These are phyloP conservation scores for Skeletonema tropicum DNA, from an alignment of 108 stramenopile species.

Conservation along the genomic window DNA sequence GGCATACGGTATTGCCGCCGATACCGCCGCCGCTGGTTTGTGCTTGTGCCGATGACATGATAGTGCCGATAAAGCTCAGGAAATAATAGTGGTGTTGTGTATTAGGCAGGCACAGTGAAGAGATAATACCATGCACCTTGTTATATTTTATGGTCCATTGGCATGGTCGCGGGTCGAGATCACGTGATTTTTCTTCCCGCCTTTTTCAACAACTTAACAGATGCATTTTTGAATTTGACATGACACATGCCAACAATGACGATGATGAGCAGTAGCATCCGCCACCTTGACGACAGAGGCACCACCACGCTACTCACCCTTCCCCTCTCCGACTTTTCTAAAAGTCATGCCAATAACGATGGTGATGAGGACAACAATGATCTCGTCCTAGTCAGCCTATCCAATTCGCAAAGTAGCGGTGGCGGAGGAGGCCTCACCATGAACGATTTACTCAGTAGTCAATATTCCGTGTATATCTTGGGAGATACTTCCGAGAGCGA, in stretches of 20 bases:
- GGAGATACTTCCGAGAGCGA: constrained; percentile 22
- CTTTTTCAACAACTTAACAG: not conserved
- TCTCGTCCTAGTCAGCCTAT: constrained; percentile 35
- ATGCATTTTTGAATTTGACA: too few relatives aligned
- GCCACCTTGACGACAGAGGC: constrained; percentile 27
- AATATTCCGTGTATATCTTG: constrained; percentile 27
- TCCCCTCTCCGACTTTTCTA: constrained; percentile 39
- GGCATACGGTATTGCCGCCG: constrained; percentile 26
- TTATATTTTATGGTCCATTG: too few relatives aligned
- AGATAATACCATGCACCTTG: too few relatives aligned
- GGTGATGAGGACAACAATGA: constrained; percentile 16
- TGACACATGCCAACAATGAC: not conserved
- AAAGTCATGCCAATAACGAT: not conserved
- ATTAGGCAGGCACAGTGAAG: too few relatives aligned
- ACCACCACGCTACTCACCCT: constrained; percentile 32
- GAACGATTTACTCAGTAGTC: constrained; percentile 18
- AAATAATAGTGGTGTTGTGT: too few relatives aligned
- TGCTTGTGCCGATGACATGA: not conserved
- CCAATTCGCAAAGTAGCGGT: not conserved
- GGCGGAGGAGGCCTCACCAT: constrained; percentile 18
- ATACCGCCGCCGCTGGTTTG: not conserved
- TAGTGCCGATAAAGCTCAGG: too few relatives aligned
- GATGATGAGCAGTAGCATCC: constrained; percentile 10
- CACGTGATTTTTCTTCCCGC: not conserved
- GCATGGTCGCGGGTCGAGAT: too few relatives aligned